These are phyloP conservation scores for Lophiostoma macrostomum DNA, from an alignment of 495 filamentous ascomycete genomes.

Conservation along the genomic window DNA sequence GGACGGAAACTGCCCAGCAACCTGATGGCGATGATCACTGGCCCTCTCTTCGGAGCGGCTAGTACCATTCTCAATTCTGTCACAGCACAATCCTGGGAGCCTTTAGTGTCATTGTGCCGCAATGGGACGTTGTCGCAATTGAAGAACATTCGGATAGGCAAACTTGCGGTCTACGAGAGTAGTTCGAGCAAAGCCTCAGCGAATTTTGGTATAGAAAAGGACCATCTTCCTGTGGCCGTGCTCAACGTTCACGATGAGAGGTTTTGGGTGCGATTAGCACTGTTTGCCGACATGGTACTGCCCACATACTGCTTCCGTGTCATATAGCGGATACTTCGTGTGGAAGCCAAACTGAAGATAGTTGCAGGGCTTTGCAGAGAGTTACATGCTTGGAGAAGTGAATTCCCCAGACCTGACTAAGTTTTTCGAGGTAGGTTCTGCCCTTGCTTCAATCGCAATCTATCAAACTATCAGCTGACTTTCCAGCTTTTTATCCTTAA, in stretches of 20 bases:
- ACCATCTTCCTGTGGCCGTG: constrained; percentile 37
- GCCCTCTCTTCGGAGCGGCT: constrained; percentile 27
- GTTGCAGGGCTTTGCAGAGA: constrained; percentile 61
- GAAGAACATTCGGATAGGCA: constrained; percentile 42
- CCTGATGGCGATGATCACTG: constrained; percentile 17
- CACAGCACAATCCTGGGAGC: constrained; percentile 44
- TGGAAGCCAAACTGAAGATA: background rate
- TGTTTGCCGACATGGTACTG: constrained; percentile 63
- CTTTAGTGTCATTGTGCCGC: constrained; percentile 44
- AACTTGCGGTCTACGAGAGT: constrained; percentile 42
- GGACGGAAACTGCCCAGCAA: background rate
- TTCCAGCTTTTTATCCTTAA: constrained; percentile 63
- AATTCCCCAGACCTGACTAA: constrained; percentile 58
- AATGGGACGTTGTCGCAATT: constrained; percentile 42
- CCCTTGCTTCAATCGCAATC: background rate
- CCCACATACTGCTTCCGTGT: no score
- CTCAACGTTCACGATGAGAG: constrained; percentile 56
- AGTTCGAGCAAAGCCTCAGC: constrained; percentile 39
- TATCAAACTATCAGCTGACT: constrained; percentile 7
- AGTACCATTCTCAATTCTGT: constrained; percentile 34
- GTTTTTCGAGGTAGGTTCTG: constrained; percentile 54
- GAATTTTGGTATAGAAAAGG: constrained; percentile 38
- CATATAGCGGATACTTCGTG: no score
- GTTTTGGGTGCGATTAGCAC: constrained; percentile 63
- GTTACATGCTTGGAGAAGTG: constrained; percentile 68